These are phyloP conservation scores for Saccharomyces hybrid DNA, from an alignment of 1,139 yeast genomes.

Conservation along the genomic window DNA sequence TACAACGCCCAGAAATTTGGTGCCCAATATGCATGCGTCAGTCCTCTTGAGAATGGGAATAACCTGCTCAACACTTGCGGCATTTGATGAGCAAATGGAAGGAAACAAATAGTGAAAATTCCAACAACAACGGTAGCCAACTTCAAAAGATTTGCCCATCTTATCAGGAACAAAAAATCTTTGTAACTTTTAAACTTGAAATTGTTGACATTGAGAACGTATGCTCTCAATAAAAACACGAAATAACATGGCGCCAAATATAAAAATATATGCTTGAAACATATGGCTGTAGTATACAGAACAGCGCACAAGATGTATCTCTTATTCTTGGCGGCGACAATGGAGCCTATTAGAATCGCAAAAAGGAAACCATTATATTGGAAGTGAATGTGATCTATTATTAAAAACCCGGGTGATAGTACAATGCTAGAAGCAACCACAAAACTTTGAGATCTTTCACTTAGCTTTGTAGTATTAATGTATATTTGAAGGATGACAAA, in stretches of 20 bases:
- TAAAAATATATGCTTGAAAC: slow-evolving; percentile 90
- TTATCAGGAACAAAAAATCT: slow-evolving; percentile 38
- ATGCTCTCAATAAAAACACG: slow-evolving; percentile 64
- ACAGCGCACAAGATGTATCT: slow-evolving; percentile 59
- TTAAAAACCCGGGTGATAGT: slow-evolving; percentile 79
- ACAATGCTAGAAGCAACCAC: slow-evolving; percentile 79
- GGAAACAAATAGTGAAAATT: slow-evolving; percentile 66
- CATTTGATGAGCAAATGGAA: slow-evolving; percentile 65
- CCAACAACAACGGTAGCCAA: slow-evolving; percentile 59
- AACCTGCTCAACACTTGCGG: slow-evolving; percentile 62
- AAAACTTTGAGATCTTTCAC: slow-evolving; percentile 42
- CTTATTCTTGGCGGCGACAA: slow-evolving; percentile 60
- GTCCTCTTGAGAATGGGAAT: slow-evolving; percentile 91
- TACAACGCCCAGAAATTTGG: slow-evolving; percentile 96
- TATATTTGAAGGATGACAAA: slow-evolving; percentile 67
- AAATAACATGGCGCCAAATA: slow-evolving; percentile 94
- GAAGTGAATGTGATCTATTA: slow-evolving; percentile 89
- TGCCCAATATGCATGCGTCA: slow-evolving; percentile 99
- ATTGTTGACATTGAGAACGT: slow-evolving; percentile 38
- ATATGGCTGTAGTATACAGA: slow-evolving; percentile 67
- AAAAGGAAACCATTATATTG: slow-evolving; percentile 93
- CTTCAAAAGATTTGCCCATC: slow-evolving; percentile 53
- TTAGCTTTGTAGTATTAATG: slow-evolving; percentile 43
- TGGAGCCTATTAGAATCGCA: slow-evolving; percentile 68
- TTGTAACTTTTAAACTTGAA: slow-evolving; percentile 30